Evolutionary conservation across 2,329 filamentous ascomycete genomes (phyloP).

Genomic region (Coniochaeta sp.): DNA sequence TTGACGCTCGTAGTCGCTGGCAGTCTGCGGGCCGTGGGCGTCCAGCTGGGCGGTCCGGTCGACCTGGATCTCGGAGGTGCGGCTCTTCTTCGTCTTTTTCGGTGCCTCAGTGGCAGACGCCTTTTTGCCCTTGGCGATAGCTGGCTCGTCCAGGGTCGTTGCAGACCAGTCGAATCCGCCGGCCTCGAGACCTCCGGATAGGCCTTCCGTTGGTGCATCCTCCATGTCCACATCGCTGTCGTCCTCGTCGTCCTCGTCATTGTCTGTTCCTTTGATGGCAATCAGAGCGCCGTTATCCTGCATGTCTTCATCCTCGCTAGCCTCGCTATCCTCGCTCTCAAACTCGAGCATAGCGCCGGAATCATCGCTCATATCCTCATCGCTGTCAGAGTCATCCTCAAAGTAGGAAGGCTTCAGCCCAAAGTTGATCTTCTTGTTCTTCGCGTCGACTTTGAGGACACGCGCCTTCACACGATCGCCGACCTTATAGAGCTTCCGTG

Average conservation of each 20-base stretch:
- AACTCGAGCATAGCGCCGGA: constrained; percentile 37
- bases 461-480: constrained; percentile 93
- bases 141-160: constrained; percentile 47
- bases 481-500: constrained; percentile 81
- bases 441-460: constrained; percentile 67
- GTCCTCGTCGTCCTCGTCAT: constrained; percentile 19
- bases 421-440: constrained; percentile 76
- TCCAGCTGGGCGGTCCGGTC: constrained; percentile 92
- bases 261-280: constrained; percentile 25
- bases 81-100: constrained; percentile 65
- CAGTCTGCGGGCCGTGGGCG: constrained; percentile 77
- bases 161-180: constrained; percentile 87
- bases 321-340: constrained; percentile 39
- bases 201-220: constrained; percentile 25
- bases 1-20: constrained; percentile 88
- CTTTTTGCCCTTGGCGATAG: constrained; percentile 39
- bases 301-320: constrained; percentile 27
- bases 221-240: constrained; percentile 37
- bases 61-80: constrained; percentile 70
- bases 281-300: constrained; percentile 33
- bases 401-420: constrained; percentile 93
- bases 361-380: constrained; percentile 36
- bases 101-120: constrained; percentile 40
- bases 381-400: constrained; percentile 46
- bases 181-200: constrained; percentile 57